phyloP scores from a whole-genome alignment of 2,329 filamentous ascomycete genomes.

The Aspergillus sp. region DNA sequence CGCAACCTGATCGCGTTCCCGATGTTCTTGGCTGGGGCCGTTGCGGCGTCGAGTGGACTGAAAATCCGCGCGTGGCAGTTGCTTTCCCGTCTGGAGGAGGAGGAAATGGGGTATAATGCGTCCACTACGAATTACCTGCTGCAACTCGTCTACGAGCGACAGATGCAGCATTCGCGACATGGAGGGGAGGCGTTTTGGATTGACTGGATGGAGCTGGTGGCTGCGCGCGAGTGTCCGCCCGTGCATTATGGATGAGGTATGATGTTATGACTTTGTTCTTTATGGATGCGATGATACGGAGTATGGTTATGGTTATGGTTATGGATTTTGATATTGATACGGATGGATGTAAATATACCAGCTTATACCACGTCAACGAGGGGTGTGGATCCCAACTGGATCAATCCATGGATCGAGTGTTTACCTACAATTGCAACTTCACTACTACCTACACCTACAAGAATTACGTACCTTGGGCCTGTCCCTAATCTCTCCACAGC shows the following conservation, averaged over 20 bases:
- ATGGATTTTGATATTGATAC: no score
- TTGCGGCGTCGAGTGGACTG: slow-evolving; percentile 39
- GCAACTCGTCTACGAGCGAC: slow-evolving; percentile 48
- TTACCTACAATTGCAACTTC: no score
- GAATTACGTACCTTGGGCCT: no score
- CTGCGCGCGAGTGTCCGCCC: slow-evolving; percentile 44
- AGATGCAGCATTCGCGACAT: slow-evolving; percentile 40
- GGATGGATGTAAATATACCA: no score
- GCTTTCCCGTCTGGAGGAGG: slow-evolving; percentile 47
- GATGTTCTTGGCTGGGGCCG: slow-evolving; percentile 52
- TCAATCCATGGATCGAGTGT: no score
- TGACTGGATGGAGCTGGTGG: slow-evolving; percentile 51
- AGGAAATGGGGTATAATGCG: slow-evolving; percentile 49
- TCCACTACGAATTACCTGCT: slow-evolving; percentile 45
- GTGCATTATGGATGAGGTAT: slow-evolving; percentile 51
- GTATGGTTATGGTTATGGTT: not conserved
- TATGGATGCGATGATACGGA: slow-evolving; percentile 15
- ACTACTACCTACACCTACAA: no score
- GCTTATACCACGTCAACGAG: no score
- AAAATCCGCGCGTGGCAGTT: slow-evolving; percentile 50
- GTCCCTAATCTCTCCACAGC: no score
- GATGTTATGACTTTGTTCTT: not conserved
- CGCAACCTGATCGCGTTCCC: slow-evolving; percentile 52
- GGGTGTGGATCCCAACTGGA: no score
- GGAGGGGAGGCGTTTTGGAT: slow-evolving; percentile 44